Conservation (phyloP, 1,139 yeast genomes). For the Diutina scorzettiae region DNA sequence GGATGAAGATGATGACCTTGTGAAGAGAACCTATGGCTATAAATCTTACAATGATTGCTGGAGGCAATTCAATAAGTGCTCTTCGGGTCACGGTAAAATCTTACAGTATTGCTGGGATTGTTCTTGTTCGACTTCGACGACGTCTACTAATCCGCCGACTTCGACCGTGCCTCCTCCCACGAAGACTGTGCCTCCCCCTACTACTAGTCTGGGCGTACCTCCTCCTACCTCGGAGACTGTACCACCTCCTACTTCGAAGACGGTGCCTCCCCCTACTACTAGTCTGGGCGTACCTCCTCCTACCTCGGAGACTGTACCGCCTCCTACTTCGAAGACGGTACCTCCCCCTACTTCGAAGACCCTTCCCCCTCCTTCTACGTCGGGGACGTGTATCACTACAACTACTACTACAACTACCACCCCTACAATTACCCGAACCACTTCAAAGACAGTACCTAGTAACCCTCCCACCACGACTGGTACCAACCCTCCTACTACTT, state of each 20-base stretch:
- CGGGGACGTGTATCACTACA: background rate
- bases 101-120: constrained; percentile 5
- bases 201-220: background rate
- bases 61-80: background rate
- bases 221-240: background rate
- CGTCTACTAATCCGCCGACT: background rate
- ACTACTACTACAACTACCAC: background rate
- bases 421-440: background rate
- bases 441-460: background rate
- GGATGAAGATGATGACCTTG: background rate
- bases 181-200: background rate
- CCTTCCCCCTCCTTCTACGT: background rate
- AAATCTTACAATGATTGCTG: constrained; percentile 2
- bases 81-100: background rate
- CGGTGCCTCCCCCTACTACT: background rate
- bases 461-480: background rate
- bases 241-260: background rate
- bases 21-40: background rate
- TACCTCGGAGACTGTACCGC: background rate
- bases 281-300: background rate
- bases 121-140: background rate
- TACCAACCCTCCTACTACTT: background rate
- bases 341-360: background rate
- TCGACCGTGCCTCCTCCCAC: background rate
- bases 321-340: background rate